Evolutionary conservation across 805 yeast genomes (phyloP).

Genomic region (Saturnispora galanensis): DNA sequence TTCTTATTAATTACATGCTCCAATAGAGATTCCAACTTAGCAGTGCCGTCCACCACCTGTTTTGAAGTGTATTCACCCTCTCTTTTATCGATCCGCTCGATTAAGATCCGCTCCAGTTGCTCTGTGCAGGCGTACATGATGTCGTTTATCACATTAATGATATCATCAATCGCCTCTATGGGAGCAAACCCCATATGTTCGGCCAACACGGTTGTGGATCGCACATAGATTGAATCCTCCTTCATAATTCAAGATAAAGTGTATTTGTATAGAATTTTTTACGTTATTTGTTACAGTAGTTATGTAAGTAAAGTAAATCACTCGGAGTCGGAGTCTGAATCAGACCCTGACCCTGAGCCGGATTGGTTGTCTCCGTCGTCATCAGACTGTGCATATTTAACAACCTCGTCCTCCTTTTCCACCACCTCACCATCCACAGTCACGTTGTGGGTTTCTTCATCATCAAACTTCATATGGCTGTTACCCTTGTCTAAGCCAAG

Average conservation of each 20-base stretch:
- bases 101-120: conserved; percentile 62
- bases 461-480: conserved; percentile 33
- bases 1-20: conserved; percentile 70
- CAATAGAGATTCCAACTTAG: conserved; percentile 63
- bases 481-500: conserved; percentile 4
- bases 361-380: not conserved
- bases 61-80: conserved; percentile 15
- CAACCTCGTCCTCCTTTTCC: conserved; percentile 14
- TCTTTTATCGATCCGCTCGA: conserved; percentile 19
- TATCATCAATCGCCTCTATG: conserved; percentile 71
- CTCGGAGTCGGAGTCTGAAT: conserved; percentile 5
- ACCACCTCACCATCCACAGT: conserved; percentile 4
- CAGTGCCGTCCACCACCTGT: conserved; percentile 71
- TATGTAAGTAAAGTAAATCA: not conserved
- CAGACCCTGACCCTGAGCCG: conserved; percentile 1
- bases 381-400: conserved; percentile 3
- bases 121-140: conserved; percentile 73
- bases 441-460: conserved; percentile 14
- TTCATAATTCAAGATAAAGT: not conserved
- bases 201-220: conserved; percentile 46
- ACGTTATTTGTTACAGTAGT: no score
- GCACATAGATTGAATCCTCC: conserved; percentile 11
- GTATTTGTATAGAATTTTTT: not conserved
- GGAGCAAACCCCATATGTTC: conserved; percentile 87
- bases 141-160: conserved; percentile 79